Evolutionary conservation across 1,139 yeast species (phyloP), one percentile per base, ranked within the genome.

Genomic region (Lodderomyces margitis): DNA sequence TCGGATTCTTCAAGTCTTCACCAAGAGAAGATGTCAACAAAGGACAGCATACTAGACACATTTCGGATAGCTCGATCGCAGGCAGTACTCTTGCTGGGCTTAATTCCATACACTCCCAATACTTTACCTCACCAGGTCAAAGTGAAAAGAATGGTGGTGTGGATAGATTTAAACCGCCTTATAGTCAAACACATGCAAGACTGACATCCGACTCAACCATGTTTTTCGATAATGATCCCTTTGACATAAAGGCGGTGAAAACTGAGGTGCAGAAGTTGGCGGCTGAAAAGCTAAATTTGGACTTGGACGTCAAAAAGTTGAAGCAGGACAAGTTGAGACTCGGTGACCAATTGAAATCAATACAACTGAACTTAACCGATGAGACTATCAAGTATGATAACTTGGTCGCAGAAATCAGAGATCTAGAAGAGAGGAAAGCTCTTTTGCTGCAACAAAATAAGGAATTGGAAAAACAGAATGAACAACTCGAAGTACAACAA

Each of bases 211-310:
- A 70, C 45, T 58, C 74, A 3, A 66, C 64, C 14, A 30, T 42
- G 40, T 24, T 37, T 21, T 35, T 37, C 12, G 41, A 41, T 15
- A 38, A 30, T 10, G 49, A 44, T 20, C 69, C 65, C 30, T 57
- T 62, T 35, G 78, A 75, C 34, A 48, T 73, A 43, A 59, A 63
- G 37, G 48, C 60, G 4, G 43, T 78, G 27, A 64, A 64, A 47
- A 51, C 58, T 15, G 84, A 80, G 45, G 58, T 80, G 11, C 56
- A 61, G 21, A 69, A 70, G 16, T 56, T 78, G 41, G 67, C 67
- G 10, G 46, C 44, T 19, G 62, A 59, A 32, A 63, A 59, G 36
- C 56, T 49, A 37, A 34, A 48, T 3, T 49, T 69, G n/a, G 49
- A 56, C 19, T 46, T 51, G 4, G 77, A 70, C 21, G 55, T 68